Base-by-base conservation (phyloP, 129 eudicot species). In the Flaveria sonorensis region DNA sequence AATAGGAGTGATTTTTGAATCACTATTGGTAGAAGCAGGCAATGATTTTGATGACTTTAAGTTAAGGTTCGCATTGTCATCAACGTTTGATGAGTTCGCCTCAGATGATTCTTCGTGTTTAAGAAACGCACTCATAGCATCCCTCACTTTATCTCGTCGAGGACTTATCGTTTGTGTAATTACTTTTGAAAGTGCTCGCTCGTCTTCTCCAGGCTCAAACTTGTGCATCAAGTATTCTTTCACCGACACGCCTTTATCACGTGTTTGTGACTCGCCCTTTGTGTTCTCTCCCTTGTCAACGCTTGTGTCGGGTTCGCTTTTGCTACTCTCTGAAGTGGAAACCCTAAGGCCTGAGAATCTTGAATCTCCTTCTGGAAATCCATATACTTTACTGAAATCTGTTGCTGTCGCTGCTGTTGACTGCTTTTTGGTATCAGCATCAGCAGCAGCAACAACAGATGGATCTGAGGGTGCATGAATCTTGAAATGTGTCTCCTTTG, bases 141-240 rank as follows among this genome's bases (percentile, higher is more conserved):
- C 97, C 83, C 79, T 86, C 71, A 89, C 68, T 48, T 84, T 89
- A 81, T 81, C 90, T 71, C 76, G 82, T 65, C 71, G 79, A 20
- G 98, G 97, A 78, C 90, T 91, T 3, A 89, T 87, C 10, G 89
- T 85, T 11, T 91, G 84, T 2, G 92, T 75, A 28, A 91, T 91
- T 55, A 81, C 89, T 80, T 86, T 87, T 9, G 96, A 91, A 68
- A 90, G 93, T n/a, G 88, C 96, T 36, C 82, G 83, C 56, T 89
- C 96, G 70, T 89, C 93, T 74, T 88, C 97, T 61, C 93, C 96
- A 0, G 96, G 98, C 90, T 93, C 96, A 50, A 87, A 56, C 82
- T 91, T 91, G 15, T 83, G 86, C 90, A 82, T 83, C 66, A 93
- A 72, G 57, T 85, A 93, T 71, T 93, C 97, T 72, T 87, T 93